Conservation (phyloP, 2,329 filamentous ascomycete genomes). For the Exophiala aquamarina region DNA sequence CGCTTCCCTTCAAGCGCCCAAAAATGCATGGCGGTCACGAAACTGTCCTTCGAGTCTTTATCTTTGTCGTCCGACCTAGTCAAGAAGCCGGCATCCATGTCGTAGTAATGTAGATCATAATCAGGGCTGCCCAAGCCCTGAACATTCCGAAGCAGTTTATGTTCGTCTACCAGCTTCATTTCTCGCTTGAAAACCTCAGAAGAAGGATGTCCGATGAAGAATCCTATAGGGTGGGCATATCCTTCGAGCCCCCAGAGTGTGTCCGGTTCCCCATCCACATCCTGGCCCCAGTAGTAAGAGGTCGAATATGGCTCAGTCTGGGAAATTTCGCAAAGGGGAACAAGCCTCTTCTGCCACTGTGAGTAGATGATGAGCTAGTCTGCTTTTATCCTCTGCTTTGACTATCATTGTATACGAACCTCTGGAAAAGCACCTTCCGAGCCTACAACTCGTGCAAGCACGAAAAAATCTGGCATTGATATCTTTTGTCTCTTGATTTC, state of each 20-base stretch:
- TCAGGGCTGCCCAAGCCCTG: conserved; percentile 11
- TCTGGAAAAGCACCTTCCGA: background rate
- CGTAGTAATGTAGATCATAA: conserved; percentile 15
- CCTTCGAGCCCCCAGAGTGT: background rate
- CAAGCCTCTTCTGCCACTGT: conserved; percentile 1
- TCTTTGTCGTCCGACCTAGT: conserved; percentile 4
- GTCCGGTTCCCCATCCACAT: background rate
- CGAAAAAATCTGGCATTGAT: background rate
- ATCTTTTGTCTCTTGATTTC: background rate
- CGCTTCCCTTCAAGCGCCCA: conserved; percentile 7
- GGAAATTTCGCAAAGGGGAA: background rate
- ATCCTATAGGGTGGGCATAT: background rate
- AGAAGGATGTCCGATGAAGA: background rate
- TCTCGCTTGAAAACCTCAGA: conserved; percentile 20
- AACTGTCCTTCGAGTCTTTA: conserved; percentile 7
- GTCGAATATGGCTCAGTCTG: background rate
- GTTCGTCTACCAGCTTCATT: conserved; percentile 28
- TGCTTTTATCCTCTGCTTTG: too few species aligned
- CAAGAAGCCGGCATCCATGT: conserved; percentile 7
- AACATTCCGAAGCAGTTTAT: conserved; percentile 11
- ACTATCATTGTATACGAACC: background rate
- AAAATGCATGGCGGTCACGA: conserved; percentile 9
- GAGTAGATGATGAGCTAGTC: background rate
- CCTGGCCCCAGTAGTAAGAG: background rate
- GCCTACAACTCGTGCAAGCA: background rate